Base-by-base conservation (phyloP, 2,329 filamentous ascomycete species). In the Cladosporium sp. region DNA sequence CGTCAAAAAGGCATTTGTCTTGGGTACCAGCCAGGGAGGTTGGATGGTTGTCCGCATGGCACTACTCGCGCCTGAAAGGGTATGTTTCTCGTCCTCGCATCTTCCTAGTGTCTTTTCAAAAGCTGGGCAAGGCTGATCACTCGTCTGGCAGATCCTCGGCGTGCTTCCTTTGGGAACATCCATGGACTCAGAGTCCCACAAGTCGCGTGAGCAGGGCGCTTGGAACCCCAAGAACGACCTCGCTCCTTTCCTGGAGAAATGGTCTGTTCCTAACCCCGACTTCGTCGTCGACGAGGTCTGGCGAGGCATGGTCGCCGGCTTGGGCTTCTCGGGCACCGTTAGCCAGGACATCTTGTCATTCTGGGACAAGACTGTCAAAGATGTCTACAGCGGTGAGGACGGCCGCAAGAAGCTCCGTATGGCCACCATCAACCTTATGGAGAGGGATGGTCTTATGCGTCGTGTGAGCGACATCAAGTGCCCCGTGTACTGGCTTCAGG, bases 1-100 rank as follows among this genome's bases (percentile, higher is more conserved):
- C 0, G 73, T 80, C 19, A 62, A 75, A 19, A 75, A 73, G 61
- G 74, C 72, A 0, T 80, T 80, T 62, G 75, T 72, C 1, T 66
- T 80, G 36, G 79, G 80, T 1, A 82, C 78, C 2, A 80, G 77
- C 59, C 80, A 82, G 64, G 80, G 80, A 1, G 80, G 80, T 0
- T 82, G 78, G 78, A 74, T 82, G 15, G 74, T 75, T 0, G 73
- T 75, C 4, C 65, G 78, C 30, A 81, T 82, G 79, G 79, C 80
- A 6, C 60, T 82, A 30, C 60, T 82, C 47, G 73, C 72, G 8
- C 79, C 78, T 5, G 55, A 58, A 30, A 76, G 69, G 70, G 78
- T 79, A 63, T 15, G 65, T 42, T 17, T 42, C 20, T n/a, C 25
- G 20, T 25, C 49, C 34, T 22, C n/a, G 6, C 25, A 14, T 22